Evolutionary conservation across 169 alveolate species (phyloP).

Genomic region (Neospora caninum): DNA sequence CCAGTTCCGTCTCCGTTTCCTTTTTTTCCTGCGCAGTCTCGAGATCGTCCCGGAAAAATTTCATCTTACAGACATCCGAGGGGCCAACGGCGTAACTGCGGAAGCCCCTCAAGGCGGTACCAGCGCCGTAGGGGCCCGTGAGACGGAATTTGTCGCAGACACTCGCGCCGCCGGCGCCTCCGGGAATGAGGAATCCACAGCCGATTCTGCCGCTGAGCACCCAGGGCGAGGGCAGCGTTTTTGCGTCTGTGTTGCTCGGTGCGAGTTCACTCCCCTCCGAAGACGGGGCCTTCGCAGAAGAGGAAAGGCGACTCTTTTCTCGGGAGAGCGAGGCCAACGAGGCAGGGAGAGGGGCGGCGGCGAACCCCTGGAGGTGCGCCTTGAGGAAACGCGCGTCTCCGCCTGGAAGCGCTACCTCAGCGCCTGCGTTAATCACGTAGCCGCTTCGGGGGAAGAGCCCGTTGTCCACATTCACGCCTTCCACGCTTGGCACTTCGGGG

Average conservation of each 20-base stretch:
- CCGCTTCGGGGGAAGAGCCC: constrained; percentile 45
- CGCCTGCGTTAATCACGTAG: constrained; percentile 30
- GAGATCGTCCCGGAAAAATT: no score
- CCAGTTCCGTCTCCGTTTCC: no score
- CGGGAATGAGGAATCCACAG: constrained; percentile 32
- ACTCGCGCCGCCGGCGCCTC: neutral
- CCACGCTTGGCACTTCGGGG: neutral
- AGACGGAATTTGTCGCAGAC: constrained; percentile 23
- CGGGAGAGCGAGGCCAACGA: neutral
- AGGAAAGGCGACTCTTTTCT: neutral
- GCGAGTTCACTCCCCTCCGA: neutral
- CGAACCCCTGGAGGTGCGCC: constrained; percentile 43
- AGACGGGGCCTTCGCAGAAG: neutral
- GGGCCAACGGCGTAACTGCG: constrained; percentile 47
- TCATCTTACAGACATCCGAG: constrained; percentile 19
- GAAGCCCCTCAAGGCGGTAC: constrained; percentile 45
- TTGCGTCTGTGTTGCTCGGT: neutral
- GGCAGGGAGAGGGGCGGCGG: constrained; percentile 37
- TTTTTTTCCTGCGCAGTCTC: no score
- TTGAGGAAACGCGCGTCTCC: constrained; percentile 50
- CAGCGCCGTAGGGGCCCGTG: constrained; percentile 43
- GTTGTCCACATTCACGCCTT: neutral
- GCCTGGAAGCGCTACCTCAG: constrained; percentile 48
- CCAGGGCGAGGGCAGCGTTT: constrained; percentile 39
- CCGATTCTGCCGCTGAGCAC: constrained; percentile 40